Evolutionary conservation across 306 rosid species (phyloP).

Genomic region (Sophora flavescens): DNA sequence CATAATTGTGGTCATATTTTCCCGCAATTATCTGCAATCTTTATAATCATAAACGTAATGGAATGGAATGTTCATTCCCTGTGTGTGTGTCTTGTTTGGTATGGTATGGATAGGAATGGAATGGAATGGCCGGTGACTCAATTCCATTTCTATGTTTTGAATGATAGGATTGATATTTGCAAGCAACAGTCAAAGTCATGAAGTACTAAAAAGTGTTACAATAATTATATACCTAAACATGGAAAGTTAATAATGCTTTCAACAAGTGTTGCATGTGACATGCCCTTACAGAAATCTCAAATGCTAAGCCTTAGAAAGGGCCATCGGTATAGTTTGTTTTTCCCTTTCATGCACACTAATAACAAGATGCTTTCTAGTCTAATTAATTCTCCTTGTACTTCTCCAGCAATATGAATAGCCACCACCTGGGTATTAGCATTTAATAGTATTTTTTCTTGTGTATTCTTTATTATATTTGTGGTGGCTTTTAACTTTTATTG

Average conservation of each 20-base stretch:
- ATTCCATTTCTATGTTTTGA: background rate
- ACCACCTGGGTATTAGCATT: background rate
- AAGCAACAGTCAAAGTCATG: background rate
- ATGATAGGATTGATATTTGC: background rate
- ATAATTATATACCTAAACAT: background rate
- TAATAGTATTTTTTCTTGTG: background rate
- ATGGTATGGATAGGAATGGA: background rate
- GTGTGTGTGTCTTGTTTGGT: background rate
- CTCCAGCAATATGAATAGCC: background rate
- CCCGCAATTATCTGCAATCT: no score
- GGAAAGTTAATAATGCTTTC: background rate
- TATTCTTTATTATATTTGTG: background rate
- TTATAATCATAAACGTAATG: background rate
- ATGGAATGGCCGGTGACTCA: background rate
- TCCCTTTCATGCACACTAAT: constrained; percentile 19
- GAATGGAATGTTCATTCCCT: background rate
- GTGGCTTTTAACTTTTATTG: constrained; percentile 40
- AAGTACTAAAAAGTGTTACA: background rate
- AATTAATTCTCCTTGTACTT: constrained; percentile 27
- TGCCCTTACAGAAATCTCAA: no score
- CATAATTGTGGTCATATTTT: no score
- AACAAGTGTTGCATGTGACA: constrained; percentile 15
- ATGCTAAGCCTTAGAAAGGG: no score
- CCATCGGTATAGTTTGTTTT: background rate
- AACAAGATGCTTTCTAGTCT: constrained; percentile 8